Conservation (phyloP, 768 basidiomycete species). For the Pseudohyphozyma bogoriensis region DNA sequence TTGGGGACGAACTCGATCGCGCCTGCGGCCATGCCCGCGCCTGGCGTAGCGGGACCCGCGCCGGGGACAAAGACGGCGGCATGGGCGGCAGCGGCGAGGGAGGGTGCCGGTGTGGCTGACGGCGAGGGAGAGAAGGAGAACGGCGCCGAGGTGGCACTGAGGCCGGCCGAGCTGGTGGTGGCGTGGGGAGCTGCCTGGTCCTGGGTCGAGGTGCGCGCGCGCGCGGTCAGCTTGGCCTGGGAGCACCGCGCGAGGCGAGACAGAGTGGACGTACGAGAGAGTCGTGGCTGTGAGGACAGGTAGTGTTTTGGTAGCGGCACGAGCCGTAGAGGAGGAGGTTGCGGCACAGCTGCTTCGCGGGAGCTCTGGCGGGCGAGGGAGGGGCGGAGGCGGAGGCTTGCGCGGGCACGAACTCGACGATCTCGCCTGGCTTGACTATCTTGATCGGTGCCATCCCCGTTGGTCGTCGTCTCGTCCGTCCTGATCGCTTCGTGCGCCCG, state of each 20-base stretch:
- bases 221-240: too few species aligned
- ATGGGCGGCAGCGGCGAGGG: slow-evolving; percentile 12
- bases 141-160: neutral
- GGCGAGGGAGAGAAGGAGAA: slow-evolving; percentile 12
- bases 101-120: neutral
- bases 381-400: neutral
- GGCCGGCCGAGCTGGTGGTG: neutral
- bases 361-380: neutral
- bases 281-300: slow-evolving; percentile 65
- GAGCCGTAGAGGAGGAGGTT: slow-evolving; percentile 44
- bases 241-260: neutral
- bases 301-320: slow-evolving; percentile 78
- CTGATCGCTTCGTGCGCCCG: too few species aligned
- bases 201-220: neutral
- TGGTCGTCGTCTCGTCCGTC: neutral
- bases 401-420: too few species aligned
- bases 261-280: slow-evolving; percentile 15
- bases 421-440: too few species aligned
- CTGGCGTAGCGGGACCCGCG: neutral
- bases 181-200: neutral
- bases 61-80: slow-evolving; percentile 24
- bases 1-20: slow-evolving; percentile 21
- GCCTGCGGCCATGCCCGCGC: neutral
- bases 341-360: slow-evolving; percentile 18
- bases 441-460: neutral